Conservation (phyloP, 805 yeast genomes). For the Ogataea dorogensis region DNA sequence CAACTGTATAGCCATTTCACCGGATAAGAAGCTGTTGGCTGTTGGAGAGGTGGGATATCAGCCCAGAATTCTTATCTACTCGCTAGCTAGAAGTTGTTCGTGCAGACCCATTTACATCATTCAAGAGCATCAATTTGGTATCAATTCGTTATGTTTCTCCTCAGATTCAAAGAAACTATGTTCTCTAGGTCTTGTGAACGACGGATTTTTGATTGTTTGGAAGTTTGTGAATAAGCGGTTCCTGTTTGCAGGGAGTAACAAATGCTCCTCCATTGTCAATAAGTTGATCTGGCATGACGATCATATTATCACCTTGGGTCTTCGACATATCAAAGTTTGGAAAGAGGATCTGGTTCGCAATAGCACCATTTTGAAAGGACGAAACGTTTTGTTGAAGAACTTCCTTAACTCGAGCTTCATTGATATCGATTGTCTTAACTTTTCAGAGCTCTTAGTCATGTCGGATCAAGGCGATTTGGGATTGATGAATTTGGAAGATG, state of each 20-base stretch:
- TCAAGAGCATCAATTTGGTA: conserved; percentile 65
- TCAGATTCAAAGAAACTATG: conserved; percentile 55
- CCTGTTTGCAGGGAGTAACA: conserved; percentile 49
- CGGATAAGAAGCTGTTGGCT: conserved; percentile 53
- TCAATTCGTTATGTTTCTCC: conserved; percentile 53
- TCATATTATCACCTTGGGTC: conserved; percentile 52
- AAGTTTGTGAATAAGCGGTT: conserved; percentile 30
- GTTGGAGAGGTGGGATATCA: conserved; percentile 71
- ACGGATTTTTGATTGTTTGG: conserved; percentile 70
- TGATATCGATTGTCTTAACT: conserved; percentile 35
- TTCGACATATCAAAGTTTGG: conserved; percentile 65
- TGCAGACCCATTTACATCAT: conserved; percentile 51
- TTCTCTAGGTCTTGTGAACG: conserved; percentile 66
- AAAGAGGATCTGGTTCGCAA: conserved; percentile 26
- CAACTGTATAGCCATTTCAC: conserved; percentile 57
- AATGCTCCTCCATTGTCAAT: conserved; percentile 59
- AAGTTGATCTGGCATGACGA: conserved; percentile 56
- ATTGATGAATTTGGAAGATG: conserved; percentile 29
- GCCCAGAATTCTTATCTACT: conserved; percentile 62
- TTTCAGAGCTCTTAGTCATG: conserved; percentile 37
- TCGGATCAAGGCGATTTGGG: conserved; percentile 37
- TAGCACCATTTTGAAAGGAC: conserved; percentile 44
- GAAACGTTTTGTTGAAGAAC: conserved; percentile 55
- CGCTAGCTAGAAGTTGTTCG: conserved; percentile 49
- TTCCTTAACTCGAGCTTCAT: conserved; percentile 51